phyloP scores from a whole-genome alignment of 2,329 filamentous ascomycete genomes.

The Mariannaea elegans region DNA sequence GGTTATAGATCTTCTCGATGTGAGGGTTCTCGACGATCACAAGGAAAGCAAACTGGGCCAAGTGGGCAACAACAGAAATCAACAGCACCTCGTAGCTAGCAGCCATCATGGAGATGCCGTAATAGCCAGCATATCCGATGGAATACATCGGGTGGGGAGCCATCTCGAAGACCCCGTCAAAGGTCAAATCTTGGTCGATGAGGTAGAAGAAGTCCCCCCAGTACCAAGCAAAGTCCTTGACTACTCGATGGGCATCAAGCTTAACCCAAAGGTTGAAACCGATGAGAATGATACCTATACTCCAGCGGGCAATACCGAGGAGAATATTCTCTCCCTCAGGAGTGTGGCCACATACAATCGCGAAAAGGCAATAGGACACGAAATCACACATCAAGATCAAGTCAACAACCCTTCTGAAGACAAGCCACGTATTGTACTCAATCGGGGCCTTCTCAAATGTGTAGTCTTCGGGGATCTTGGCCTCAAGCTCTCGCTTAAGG shows the following conservation, averaged over 20 bases:
- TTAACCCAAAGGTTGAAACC: constrained; percentile 99
- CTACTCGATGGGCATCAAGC: constrained; percentile 94
- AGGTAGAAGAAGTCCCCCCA: constrained; percentile 99
- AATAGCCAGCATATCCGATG: constrained; percentile 96
- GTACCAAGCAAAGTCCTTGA: constrained; percentile 99
- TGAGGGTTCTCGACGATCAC: constrained; percentile 94
- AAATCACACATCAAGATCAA: constrained; percentile 99
- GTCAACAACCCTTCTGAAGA: constrained; percentile 95
- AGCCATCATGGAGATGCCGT: constrained; percentile 97
- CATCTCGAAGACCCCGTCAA: constrained; percentile 99
- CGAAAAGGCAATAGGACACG: constrained; percentile 94
- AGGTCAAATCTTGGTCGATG: constrained; percentile 96
- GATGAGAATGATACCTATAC: constrained; percentile 78
- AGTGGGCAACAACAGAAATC: constrained; percentile 94
- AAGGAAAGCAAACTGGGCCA: constrained; percentile 93
- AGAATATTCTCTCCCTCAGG: constrained; percentile 76
- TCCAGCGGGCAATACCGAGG: constrained; percentile 80
- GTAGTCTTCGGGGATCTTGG: constrained; percentile 94
- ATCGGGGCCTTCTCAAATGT: constrained; percentile 90
- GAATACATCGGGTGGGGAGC: constrained; percentile 99
- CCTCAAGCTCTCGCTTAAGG: constrained; percentile 89
- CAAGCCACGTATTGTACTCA: constrained; percentile 99
- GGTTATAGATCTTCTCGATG: constrained; percentile 97
- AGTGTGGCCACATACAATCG: constrained; percentile 82
- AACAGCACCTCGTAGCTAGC: constrained; percentile 97